Evolutionary conservation across 1,284 basidiomycete species (phyloP).

Genomic region (Sphagnurus paluster): DNA sequence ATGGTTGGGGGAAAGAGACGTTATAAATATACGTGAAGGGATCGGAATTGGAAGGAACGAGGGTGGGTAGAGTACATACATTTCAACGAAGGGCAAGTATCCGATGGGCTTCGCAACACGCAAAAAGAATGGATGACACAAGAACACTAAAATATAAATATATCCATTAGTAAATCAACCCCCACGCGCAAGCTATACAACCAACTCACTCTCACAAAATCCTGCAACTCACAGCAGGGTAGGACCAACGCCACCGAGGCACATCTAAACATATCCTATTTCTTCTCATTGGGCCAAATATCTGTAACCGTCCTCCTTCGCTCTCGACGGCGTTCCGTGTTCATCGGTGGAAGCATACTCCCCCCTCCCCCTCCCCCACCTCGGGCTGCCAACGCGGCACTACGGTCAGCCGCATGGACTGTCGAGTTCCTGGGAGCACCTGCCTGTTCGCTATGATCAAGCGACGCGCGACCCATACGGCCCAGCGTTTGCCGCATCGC

Average conservation of each 20-base stretch:
- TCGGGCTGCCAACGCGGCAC: constrained; percentile 28
- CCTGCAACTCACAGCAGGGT: too few relatives aligned
- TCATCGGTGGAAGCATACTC: constrained; percentile 18
- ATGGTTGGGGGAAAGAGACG: constrained; percentile 14
- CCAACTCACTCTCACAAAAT: not conserved
- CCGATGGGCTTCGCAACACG: not conserved
- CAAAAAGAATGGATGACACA: not conserved
- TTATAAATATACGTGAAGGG: constrained; percentile 12
- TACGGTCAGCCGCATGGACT: constrained; percentile 37
- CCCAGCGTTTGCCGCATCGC: constrained; percentile 37
- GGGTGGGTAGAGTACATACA: not conserved
- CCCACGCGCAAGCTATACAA: constrained; percentile 1
- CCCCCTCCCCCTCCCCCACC: constrained; percentile 17
- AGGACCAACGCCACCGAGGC: too few relatives aligned
- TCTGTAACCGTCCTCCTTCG: constrained; percentile 45
- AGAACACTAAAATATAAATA: not conserved
- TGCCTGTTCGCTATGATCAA: constrained; percentile 33
- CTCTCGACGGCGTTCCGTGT: constrained; percentile 33
- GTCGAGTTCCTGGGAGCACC: constrained; percentile 24
- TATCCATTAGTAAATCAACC: not conserved
- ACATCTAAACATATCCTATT: too few relatives aligned
- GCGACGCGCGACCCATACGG: constrained; percentile 37
- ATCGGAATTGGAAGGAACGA: not conserved
- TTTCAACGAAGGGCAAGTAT: not conserved
- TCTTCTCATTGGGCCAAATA: constrained; percentile 47